phyloP scores from a whole-genome alignment of 1,139 yeast genomes.

The Suhomyces chickasaworum region DNA sequence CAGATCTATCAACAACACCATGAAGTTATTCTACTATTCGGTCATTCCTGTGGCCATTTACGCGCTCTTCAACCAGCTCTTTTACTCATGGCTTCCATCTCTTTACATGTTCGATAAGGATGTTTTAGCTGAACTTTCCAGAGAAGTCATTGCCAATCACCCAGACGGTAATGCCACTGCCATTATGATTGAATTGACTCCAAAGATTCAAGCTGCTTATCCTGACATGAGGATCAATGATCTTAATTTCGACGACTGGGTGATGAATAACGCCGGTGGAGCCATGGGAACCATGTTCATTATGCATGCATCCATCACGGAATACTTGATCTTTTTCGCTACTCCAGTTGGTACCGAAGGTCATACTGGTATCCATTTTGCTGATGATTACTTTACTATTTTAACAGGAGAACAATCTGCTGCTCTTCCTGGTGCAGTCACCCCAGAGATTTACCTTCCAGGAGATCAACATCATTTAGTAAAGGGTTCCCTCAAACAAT shows the following conservation, averaged over 20 bases:
- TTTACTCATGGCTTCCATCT: conserved; percentile 67
- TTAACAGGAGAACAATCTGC: conserved; percentile 78
- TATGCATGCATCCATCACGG: conserved; percentile 92
- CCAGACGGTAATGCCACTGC: conserved; percentile 64
- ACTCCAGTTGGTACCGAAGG: conserved; percentile 84
- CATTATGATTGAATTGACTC: conserved; percentile 61
- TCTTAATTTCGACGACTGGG: conserved; percentile 80
- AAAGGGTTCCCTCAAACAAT: conserved; percentile 79
- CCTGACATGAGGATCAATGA: conserved; percentile 61
- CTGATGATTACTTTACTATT: conserved; percentile 94
- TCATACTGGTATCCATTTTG: conserved; percentile 92
- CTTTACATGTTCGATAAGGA: conserved; percentile 60
- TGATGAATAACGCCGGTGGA: conserved; percentile 96
- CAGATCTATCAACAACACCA: conserved; percentile 2
- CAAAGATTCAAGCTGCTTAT: conserved; percentile 60
- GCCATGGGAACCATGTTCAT: conserved; percentile 99
- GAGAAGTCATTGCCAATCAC: conserved; percentile 53
- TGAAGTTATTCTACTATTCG: conserved; percentile 20
- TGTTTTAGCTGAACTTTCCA: conserved; percentile 50
- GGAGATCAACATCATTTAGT: conserved; percentile 80
- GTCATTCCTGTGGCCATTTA: conserved; percentile 29
- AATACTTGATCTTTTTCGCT: conserved; percentile 57
- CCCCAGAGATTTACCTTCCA: conserved; percentile 69
- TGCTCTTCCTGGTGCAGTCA: conserved; percentile 60
- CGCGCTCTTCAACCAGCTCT: conserved; percentile 44